Conservation (phyloP, 2,329 filamentous ascomycete species). For the Penicillium aurantiogriseum region DNA sequence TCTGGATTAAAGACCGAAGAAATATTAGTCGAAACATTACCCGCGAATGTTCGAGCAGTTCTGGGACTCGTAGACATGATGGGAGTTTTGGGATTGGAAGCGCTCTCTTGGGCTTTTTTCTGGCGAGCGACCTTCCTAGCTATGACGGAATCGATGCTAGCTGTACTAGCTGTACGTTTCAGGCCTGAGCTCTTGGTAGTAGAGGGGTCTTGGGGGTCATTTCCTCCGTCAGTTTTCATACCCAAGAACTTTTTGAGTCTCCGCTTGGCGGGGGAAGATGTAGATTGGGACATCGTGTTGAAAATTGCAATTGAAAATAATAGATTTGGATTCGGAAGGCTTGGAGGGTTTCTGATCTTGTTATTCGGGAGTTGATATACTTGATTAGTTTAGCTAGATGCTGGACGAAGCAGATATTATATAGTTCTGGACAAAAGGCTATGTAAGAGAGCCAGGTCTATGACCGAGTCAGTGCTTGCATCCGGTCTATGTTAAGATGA, state of each 20-base stretch:
- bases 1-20: background rate
- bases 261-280: background rate
- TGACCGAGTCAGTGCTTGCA: background rate
- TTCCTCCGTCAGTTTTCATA: background rate
- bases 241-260: background rate
- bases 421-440: background rate
- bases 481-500: background rate
- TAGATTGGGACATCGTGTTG: background rate
- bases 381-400: background rate
- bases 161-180: background rate
- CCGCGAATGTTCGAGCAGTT: fast-evolving
- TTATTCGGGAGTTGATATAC: background rate
- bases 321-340: background rate
- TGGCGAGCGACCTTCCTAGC: no score
- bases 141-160: no score
- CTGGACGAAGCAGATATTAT: background rate
- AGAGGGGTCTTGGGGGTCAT: no score
- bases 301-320: background rate
- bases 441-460: background rate
- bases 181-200: no score
- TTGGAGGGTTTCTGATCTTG: background rate
- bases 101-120: no score
- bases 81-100: no score
- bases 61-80: no score
- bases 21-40: fast-evolving